Evolutionary conservation across 1,139 yeast species (phyloP).

Genomic region (Nakaseomyces uthaithaninus): DNA sequence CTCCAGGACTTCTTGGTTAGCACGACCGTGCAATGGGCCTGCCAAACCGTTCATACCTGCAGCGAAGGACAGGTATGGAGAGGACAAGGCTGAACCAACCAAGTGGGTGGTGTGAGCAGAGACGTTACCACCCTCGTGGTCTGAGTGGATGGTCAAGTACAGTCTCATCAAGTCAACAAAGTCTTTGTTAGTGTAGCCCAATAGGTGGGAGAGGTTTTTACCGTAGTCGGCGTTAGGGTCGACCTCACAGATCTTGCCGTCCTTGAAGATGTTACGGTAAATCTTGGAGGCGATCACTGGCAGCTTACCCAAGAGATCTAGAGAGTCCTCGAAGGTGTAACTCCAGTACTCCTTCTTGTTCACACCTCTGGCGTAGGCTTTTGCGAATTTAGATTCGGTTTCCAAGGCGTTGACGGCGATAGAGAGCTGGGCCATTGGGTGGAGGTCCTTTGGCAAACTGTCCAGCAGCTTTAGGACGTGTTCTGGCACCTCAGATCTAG

Average conservation of each 20-base stretch:
- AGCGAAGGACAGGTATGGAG: conserved; percentile 36
- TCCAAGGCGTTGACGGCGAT: conserved; percentile 57
- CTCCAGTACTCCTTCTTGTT: conserved; percentile 63
- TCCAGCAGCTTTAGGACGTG: conserved; percentile 47
- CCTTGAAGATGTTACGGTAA: conserved; percentile 53
- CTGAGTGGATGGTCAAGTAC: conserved; percentile 39
- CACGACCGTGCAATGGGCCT: conserved; percentile 41
- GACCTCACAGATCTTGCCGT: conserved; percentile 50
- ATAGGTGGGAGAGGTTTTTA: conserved; percentile 75
- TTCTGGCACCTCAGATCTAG: conserved; percentile 49
- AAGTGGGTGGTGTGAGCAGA: conserved; percentile 40
- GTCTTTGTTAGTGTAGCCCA: conserved; percentile 50
- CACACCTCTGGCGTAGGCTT: conserved; percentile 62
- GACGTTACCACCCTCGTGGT: conserved; percentile 43
- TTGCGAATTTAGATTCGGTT: conserved; percentile 54
- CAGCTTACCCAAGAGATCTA: conserved; percentile 56
- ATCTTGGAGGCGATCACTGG: conserved; percentile 60
- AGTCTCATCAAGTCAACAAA: conserved; percentile 38
- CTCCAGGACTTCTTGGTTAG: conserved; percentile 40
- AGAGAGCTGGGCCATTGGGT: conserved; percentile 66
- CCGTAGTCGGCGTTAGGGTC: conserved; percentile 81
- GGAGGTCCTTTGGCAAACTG: conserved; percentile 48
- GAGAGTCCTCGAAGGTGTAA: conserved; percentile 56
- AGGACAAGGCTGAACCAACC: conserved; percentile 38
- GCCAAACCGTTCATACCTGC: conserved; percentile 41